Conservation (phyloP, 371 early-diverging fungal species). For the Lichtheimia ornata region DNA sequence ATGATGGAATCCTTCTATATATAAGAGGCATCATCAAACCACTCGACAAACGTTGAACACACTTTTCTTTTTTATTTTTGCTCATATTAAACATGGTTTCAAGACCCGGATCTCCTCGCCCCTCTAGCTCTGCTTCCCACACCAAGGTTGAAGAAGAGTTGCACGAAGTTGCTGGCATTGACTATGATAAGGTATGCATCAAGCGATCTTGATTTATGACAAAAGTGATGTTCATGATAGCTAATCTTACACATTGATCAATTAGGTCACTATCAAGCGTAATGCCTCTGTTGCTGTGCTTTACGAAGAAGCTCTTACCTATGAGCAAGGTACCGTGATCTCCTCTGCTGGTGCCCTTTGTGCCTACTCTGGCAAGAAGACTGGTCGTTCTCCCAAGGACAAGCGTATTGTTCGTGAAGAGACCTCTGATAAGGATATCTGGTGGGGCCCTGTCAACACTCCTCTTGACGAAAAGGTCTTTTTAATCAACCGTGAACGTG, state of each 20-base stretch:
- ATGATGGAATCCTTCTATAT: too few species aligned
- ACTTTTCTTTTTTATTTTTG: too few species aligned
- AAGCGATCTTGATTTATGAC: too few species aligned
- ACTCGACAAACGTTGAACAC: too few species aligned
- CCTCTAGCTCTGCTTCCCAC: conserved; percentile 35
- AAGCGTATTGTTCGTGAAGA: conserved; percentile 96
- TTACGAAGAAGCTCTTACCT: conserved; percentile 92
- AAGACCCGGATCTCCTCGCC: conserved; percentile 42
- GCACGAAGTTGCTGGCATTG: conserved; percentile 50
- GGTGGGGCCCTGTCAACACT: conserved; percentile 98
- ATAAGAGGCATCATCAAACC: too few species aligned
- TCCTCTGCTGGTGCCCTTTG: conserved; percentile 91
- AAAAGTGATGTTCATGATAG: not conserved
- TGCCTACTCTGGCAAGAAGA: conserved; percentile 90
- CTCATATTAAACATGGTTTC: conserved; percentile 4
- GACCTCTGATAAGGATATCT: conserved; percentile 78
- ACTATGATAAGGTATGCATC: conserved; percentile 44
- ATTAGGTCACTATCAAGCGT: conserved; percentile 58
- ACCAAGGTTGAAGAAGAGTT: conserved; percentile 55
- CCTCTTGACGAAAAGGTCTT: conserved; percentile 87
- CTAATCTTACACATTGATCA: not conserved
- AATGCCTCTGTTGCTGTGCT: conserved; percentile 81
- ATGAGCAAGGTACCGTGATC: conserved; percentile 87
- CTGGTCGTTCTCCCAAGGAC: conserved; percentile 87
- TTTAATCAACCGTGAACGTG: conserved; percentile 93